Evolutionary conservation across 2,329 filamentous ascomycete species (phyloP).

Genomic region (Aureobasidium sp.): DNA sequence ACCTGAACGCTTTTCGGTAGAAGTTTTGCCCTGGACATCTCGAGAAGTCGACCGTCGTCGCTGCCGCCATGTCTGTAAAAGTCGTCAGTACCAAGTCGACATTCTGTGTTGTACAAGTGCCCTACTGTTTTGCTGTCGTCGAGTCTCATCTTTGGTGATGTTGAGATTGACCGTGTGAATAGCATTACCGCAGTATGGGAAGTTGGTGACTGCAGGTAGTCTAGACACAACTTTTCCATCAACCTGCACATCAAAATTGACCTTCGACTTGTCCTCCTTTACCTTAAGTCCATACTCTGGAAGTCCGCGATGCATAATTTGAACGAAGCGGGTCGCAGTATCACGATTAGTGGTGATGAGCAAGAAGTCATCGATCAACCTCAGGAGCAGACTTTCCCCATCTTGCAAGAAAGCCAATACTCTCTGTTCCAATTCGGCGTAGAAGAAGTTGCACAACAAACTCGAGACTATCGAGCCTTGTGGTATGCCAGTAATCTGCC

Average conservation of each 20-base stretch:
- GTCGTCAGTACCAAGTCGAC: not conserved
- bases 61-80: conserved; percentile 51
- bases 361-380: conserved; percentile 88
- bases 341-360: conserved; percentile 65
- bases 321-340: conserved; percentile 66
- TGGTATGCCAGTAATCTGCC: conserved; percentile 82
- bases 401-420: conserved; percentile 55
- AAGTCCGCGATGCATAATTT: conserved; percentile 71
- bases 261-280: conserved; percentile 69
- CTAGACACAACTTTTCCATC: conserved; percentile 46
- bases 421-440: conserved; percentile 72
- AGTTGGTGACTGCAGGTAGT: conserved; percentile 40
- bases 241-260: conserved; percentile 68
- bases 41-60: conserved; percentile 71
- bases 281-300: conserved; percentile 74
- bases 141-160: conserved; percentile 60
- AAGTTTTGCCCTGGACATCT: conserved; percentile 70
- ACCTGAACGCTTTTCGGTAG: conserved; percentile 65
- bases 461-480: conserved; percentile 87
- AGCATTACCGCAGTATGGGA: conserved; percentile 81
- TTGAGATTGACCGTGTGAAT: conserved; percentile 71
- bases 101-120: conserved; percentile 24
- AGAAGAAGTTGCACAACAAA: conserved; percentile 90
- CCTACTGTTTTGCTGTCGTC: conserved; percentile 45
- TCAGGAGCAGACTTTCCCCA: conserved; percentile 61